These are phyloP conservation scores for Lentinula lateritia DNA, from an alignment of 768 basidiomycete species.

Conservation along the genomic window DNA sequence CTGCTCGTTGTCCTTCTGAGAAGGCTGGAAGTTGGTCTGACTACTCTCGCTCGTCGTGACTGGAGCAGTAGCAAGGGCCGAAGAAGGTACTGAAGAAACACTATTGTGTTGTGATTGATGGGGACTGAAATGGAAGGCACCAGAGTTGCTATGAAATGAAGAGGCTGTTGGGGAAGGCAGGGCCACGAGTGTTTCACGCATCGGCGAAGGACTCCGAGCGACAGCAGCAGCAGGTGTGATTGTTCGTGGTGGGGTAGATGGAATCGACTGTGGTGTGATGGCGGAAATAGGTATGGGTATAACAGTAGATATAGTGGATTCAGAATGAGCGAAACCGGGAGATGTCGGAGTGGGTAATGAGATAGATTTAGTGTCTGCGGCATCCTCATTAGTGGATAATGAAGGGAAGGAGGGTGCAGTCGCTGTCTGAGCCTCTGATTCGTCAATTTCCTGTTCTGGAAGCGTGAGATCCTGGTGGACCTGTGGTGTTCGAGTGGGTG, in stretches of 20 bases:
- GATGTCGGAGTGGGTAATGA: slow-evolving; percentile 22
- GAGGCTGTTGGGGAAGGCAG: slow-evolving; percentile 21
- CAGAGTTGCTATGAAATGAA: slow-evolving; percentile 11
- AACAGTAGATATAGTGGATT: slow-evolving; percentile 1
- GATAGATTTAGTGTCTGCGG: slow-evolving; percentile 11
- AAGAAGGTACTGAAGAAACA: slow-evolving; percentile 22
- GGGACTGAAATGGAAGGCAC: slow-evolving; percentile 4
- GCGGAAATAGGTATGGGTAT: slow-evolving; percentile 19
- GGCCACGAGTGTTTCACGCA: slow-evolving; percentile 23
- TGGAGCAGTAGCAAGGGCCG: slow-evolving; percentile 7
- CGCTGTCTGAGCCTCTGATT: slow-evolving; percentile 27
- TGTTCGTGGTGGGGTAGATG: not conserved
- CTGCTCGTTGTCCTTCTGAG: not conserved
- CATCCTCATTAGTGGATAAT: not conserved
- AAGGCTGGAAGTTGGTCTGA: not conserved
- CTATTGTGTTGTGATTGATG: slow-evolving; percentile 37
- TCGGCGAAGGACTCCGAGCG: slow-evolving; percentile 10
- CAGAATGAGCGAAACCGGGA: slow-evolving; percentile 7
- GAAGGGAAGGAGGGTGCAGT: slow-evolving; percentile 30
- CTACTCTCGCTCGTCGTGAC: not conserved
- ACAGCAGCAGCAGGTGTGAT: not conserved
- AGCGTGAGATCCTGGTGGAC: slow-evolving; percentile 6
- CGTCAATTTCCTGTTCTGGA: slow-evolving; percentile 10
- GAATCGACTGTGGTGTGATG: slow-evolving; percentile 19
- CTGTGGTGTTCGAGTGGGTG: not conserved